These are phyloP conservation scores for Naegleria fowleri DNA, from an alignment of 208 protist genomes.

Conservation along the genomic window DNA sequence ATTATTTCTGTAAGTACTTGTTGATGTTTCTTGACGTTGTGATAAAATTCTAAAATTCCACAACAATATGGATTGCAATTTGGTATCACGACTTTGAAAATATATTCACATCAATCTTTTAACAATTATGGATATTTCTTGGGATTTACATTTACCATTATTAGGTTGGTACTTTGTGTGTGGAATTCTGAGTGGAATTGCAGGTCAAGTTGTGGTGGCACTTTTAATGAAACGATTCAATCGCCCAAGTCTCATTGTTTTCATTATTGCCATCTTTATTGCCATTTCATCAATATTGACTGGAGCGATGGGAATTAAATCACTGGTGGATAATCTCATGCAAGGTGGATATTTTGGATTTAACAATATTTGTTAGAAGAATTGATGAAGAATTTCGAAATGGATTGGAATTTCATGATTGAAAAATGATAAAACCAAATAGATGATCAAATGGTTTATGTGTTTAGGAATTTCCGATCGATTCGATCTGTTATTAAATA, in stretches of 20 bases:
- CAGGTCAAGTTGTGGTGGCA: neutral
- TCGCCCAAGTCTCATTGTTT: neutral
- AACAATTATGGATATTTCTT: too few relatives aligned
- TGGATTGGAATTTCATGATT: too few relatives aligned
- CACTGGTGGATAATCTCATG: neutral
- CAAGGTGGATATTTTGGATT: neutral
- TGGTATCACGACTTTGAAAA: too few relatives aligned
- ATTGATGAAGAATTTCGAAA: too few relatives aligned
- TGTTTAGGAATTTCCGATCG: too few relatives aligned
- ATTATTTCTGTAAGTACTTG: neutral
- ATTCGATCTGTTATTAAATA: too few relatives aligned
- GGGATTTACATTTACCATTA: too few relatives aligned
- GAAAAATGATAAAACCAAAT: too few relatives aligned
- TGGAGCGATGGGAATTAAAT: neutral
- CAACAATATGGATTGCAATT: too few relatives aligned
- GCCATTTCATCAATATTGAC: neutral
- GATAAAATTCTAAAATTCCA: too few relatives aligned
- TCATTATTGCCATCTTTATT: slow-evolving; percentile 7
- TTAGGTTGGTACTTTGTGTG: neutral
- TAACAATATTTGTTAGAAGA: neutral
- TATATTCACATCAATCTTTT: too few relatives aligned
- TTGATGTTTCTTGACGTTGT: neutral
- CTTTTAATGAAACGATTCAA: neutral
- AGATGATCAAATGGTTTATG: too few relatives aligned
- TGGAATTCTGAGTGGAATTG: neutral